Evolutionary conservation across 331 rosid species (phyloP).

Genomic region (Dryas integrifolia): DNA sequence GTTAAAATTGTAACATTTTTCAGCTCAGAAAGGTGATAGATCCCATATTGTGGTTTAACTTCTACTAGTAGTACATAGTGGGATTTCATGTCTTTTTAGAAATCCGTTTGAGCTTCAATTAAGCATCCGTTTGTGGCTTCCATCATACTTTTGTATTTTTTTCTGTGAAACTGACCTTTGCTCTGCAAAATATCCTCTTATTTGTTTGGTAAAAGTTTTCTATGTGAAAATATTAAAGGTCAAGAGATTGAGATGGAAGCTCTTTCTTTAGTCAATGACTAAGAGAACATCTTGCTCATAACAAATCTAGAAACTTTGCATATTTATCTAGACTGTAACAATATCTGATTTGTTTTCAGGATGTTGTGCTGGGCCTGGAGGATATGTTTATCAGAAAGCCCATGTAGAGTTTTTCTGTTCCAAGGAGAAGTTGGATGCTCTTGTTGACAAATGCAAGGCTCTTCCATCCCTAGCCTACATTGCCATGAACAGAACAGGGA

Average conservation of each 20-base stretch:
- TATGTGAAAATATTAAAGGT: neutral
- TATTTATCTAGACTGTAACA: neutral
- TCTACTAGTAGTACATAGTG: neutral
- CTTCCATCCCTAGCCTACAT: constrained; percentile 66
- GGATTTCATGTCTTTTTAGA: neutral
- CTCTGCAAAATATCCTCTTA: neutral
- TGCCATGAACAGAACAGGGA: constrained; percentile 79
- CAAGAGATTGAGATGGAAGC: neutral
- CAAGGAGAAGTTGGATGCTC: constrained; percentile 63
- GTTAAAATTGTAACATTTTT: neutral
- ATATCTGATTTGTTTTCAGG: constrained; percentile 39
- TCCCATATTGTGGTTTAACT: neutral
- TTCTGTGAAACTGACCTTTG: neutral
- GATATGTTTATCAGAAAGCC: constrained; percentile 91
- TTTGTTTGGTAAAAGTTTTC: neutral
- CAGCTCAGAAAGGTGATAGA: neutral
- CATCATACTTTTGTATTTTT: neutral
- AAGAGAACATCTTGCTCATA: neutral
- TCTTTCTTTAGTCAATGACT: neutral
- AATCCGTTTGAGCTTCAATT: neutral
- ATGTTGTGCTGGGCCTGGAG: constrained; percentile 86
- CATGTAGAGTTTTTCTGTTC: constrained; percentile 92
- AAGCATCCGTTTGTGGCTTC: neutral
- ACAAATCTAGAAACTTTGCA: neutral
- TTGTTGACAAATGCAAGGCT: constrained; percentile 64